Conservation (phyloP, 108 stramenopile genomes). For the Cyclostephanos invisitatus region DNA sequence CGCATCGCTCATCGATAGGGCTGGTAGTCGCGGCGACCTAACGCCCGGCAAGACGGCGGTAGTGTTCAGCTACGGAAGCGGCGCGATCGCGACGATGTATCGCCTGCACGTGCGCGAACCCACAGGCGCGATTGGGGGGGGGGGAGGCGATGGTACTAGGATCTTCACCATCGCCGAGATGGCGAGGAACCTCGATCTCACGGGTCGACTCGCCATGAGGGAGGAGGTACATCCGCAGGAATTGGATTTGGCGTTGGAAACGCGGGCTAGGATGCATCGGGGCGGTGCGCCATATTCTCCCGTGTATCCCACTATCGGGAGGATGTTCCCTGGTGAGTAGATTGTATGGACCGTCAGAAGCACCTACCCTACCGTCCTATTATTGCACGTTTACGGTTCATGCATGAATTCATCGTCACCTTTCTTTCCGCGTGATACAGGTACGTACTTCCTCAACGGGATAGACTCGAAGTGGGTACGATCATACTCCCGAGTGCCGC, state of each 20-base stretch:
- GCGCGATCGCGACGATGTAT: constrained; percentile 95
- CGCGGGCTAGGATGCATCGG: constrained; percentile 85
- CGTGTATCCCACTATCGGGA: constrained; percentile 79
- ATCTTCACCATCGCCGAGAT: constrained; percentile 85
- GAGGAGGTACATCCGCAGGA: constrained; percentile 89
- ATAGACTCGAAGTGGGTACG: constrained; percentile 84
- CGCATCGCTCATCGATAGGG: constrained; percentile 81
- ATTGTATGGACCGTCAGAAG: background rate
- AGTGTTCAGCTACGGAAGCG: constrained; percentile 87
- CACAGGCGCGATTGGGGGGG: constrained; percentile 29
- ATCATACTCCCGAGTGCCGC: constrained; percentile 78
- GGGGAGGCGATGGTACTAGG: constrained; percentile 28
- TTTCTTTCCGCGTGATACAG: constrained; percentile 21
- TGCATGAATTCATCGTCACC: background rate
- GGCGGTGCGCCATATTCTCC: constrained; percentile 82
- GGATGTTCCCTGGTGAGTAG: constrained; percentile 74
- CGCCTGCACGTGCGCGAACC: constrained; percentile 74
- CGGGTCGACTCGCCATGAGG: constrained; percentile 71
- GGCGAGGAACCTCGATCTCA: constrained; percentile 66
- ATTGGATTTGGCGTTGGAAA: constrained; percentile 90
- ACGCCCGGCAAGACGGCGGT: constrained; percentile 70
- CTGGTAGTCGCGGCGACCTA: constrained; percentile 65
- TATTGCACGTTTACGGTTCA: background rate
- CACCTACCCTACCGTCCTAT: background rate
- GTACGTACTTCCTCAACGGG: constrained; percentile 89